These are phyloP conservation scores for Cymodocea nodosa DNA, from an alignment of 116 monocot species.

Conservation along the genomic window DNA sequence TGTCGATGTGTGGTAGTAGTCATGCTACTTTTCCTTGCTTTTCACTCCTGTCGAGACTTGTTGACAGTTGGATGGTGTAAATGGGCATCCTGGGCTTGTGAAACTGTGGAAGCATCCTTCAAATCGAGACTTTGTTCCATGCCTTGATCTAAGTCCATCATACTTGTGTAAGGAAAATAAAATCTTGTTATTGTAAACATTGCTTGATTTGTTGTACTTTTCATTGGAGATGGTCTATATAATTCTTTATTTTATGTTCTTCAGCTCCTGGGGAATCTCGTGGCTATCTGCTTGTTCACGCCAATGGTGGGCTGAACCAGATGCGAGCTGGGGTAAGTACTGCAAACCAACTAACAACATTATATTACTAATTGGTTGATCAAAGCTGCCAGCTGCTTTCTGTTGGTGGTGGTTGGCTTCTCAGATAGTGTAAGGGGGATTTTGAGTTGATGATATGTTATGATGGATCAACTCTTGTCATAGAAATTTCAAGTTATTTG, in stretches of 20 bases:
- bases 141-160: constrained; percentile 29
- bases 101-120: constrained; percentile 69
- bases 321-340: constrained; percentile 78
- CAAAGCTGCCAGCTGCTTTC: no score
- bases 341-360: background rate
- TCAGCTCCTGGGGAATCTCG: constrained; percentile 51
- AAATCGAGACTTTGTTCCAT: constrained; percentile 38
- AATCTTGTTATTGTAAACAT: background rate
- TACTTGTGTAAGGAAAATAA: constrained; percentile 27
- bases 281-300: constrained; percentile 74
- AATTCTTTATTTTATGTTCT: constrained; percentile 3
- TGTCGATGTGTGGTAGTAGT: constrained; percentile 15
- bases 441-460: no score
- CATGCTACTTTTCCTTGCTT: constrained; percentile 29
- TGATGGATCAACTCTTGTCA: no score
- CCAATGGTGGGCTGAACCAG: constrained; percentile 97
- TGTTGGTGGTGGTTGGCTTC: no score
- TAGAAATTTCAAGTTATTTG: no score
- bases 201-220: background rate
- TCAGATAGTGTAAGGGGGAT: no score
- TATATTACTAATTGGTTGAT: no score
- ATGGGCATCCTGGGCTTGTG: constrained; percentile 19
- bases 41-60: constrained; percentile 40
- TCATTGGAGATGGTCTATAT: background rate
- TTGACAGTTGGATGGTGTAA: constrained; percentile 41